These are phyloP conservation scores for Kalanchoe fedtschenkoi DNA, from an alignment of 164 flowering plant genomes.

Conservation along the genomic window DNA sequence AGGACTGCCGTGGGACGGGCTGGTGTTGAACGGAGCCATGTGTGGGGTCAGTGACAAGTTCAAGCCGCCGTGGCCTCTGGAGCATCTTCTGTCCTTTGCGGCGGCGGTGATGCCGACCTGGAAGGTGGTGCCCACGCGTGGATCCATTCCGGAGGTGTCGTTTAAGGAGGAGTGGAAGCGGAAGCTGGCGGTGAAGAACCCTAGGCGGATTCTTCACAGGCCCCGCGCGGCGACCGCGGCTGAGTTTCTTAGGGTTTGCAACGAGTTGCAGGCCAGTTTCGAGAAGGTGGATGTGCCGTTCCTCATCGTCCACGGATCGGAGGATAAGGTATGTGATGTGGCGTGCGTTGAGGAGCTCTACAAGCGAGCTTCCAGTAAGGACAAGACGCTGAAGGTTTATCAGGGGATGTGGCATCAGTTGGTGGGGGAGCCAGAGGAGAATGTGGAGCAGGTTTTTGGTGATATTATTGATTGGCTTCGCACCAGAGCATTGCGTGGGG, in stretches of 20 bases:
- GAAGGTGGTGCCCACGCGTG: slow-evolving; percentile 82
- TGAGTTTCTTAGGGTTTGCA: slow-evolving; percentile 66
- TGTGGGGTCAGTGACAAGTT: slow-evolving; percentile 82
- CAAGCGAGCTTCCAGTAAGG: slow-evolving; percentile 26
- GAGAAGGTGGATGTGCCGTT: slow-evolving; percentile 59
- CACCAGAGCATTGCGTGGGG: slow-evolving; percentile 21
- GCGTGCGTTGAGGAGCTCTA: slow-evolving; percentile 69
- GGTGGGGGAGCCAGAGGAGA: slow-evolving; percentile 68
- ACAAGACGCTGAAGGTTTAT: slow-evolving; percentile 30
- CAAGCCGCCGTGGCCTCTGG: slow-evolving; percentile 97
- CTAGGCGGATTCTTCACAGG: slow-evolving; percentile 33
- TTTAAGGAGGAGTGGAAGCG: slow-evolving; percentile 91
- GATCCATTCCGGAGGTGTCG: slow-evolving; percentile 48
- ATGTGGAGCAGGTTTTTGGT: slow-evolving; percentile 72
- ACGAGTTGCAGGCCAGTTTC: slow-evolving; percentile 57
- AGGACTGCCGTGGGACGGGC: slow-evolving; percentile 44
- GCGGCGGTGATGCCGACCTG: slow-evolving; percentile 69
- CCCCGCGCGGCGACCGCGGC: slow-evolving; percentile 83
- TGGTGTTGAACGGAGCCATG: slow-evolving; percentile 89
- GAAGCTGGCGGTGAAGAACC: slow-evolving; percentile 54
- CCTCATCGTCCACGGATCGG: slow-evolving; percentile 68
- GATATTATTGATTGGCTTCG: slow-evolving; percentile 63
- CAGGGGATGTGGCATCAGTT: slow-evolving; percentile 91
- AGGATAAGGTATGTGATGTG: slow-evolving; percentile 76
- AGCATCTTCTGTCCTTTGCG: slow-evolving; percentile 51